Base-by-base conservation (phyloP, 2,329 filamentous ascomycete genomes). In the Ophiosphaerella narmari region DNA sequence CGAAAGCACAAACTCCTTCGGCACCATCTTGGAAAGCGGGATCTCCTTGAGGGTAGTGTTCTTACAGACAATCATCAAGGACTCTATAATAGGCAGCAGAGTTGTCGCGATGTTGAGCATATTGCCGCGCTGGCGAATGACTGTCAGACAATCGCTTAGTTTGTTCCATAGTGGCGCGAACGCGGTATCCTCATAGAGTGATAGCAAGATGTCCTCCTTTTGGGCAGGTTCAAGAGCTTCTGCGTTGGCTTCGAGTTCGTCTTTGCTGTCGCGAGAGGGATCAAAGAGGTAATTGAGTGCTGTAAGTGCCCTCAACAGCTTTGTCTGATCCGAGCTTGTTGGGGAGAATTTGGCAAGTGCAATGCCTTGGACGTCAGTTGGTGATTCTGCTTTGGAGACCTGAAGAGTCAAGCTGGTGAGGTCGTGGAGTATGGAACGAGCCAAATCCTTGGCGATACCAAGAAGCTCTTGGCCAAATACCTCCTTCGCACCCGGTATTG, bases 51-150 rank as follows among this genome's bases (percentile, higher is more conserved):
- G 79, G 1, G 91, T 89, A 7, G 91, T 96, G 73, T 97, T 97
- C 80, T 97, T 99, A 82, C 95, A 99, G 24, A 99, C 92, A 45
- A 99, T 94, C 94, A 99, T 99, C 54, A 99, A 80, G 5, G 92
- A 91, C 74, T 99, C 94, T 54, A 99, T 97, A 26, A 99, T 79
- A 26, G 94, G 94, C 32, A 97, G 80, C 23, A 99, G 82, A 57
- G 97, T 97, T 0, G 93, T 97, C 26, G 94, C 95, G 48, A 99
- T 92, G 66, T 96, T 97, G 67, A 97, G 85, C 87, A 97, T 94
- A 70, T 91, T 95, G 70, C 96, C 92, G 49, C 92, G 89, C 73
- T 95, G 85, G 43, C 91, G 89, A 62, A 99, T 97, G 7, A 90
- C 88, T 49, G 84, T 86, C 46, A 99, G 80, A 70, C 93, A 97